phyloP scores from a whole-genome alignment of 1,139 yeast species.

The Entelexis paramagnoliae region DNA sequence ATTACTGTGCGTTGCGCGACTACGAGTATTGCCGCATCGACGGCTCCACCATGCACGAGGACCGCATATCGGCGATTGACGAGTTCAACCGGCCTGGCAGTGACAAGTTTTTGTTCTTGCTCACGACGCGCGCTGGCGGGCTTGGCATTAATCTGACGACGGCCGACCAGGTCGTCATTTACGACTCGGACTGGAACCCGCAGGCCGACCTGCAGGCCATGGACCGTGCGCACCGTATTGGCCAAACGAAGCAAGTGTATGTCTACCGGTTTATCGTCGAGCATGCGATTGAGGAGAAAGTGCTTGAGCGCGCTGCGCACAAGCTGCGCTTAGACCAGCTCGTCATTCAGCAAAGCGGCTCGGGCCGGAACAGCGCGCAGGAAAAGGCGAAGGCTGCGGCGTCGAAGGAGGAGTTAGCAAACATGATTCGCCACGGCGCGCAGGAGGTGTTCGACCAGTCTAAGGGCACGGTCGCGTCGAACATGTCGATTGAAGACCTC shows the following conservation, averaged over 20 bases:
- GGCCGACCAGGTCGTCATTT: constrained; percentile 82
- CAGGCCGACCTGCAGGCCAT: constrained; percentile 98
- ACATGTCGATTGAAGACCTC: constrained; percentile 78
- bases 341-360: constrained; percentile 80
- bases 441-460: constrained; percentile 60
- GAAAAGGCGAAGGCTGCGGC: constrained; percentile 30
- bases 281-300: constrained; percentile 92
- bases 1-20: constrained; percentile 77
- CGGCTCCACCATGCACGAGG: constrained; percentile 92
- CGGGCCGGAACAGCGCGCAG: constrained; percentile 40
- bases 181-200: constrained; percentile 97
- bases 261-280: constrained; percentile 92
- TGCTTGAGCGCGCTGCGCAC: constrained; percentile 90
- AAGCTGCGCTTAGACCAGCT: constrained; percentile 84
- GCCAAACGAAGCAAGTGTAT: constrained; percentile 90
- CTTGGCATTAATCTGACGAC: constrained; percentile 87
- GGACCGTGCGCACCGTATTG: constrained; percentile 98
- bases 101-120: constrained; percentile 69
- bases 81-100: constrained; percentile 79
- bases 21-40: constrained; percentile 88
- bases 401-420: constrained; percentile 73
- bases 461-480: constrained; percentile 46
- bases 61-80: constrained; percentile 84
- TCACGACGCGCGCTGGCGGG: constrained; percentile 97
- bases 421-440: constrained; percentile 97